Evolutionary conservation across 371 early-diverging fungal genomes (phyloP), one percentile per base, ranked within the genome.

Genomic region (Smittium mucronatum): DNA sequence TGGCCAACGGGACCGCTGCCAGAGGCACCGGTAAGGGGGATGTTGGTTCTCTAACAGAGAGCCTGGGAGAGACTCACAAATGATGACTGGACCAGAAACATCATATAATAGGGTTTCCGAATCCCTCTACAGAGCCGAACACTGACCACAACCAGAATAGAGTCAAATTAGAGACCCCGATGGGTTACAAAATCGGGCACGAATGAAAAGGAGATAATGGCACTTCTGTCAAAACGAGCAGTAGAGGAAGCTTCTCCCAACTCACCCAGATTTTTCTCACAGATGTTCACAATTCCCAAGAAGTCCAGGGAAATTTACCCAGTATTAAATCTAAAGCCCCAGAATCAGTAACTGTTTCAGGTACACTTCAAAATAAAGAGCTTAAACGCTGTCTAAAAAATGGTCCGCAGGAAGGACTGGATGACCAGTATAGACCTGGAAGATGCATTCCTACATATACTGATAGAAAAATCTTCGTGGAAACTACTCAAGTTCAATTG

Each of bases 401-500:
- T 80, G 34, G 47, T 80, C 8, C 31, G 67, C 21, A 33, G 47
- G 63, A 64, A 60, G 58, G 78, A 80, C 58, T 78, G 73, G 69
- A 75, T 80, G 0, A 71, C 72, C 5, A 59, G 59, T 26, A 67
- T 80, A 65, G 75, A 72, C 64, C 70, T 80, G 29, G 76, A 74
- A 70, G 74, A 75, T 58, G 77, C 78, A 16, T 78, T 76, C 26
- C 74, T 78, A 61, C 75, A 75, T n/a, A 77, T 78, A 68, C 75
- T 73, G 0, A 71, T 78, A 26, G 70, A 72, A 17, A 47, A 71
- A 15, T 73, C 76, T 26, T 73, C 74, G 69, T 64, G 71, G 65
- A 57, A 68, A 0, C 80, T 71, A 67, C 76, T 83, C 15, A 82
- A 77, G 47, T 81, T 82, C 60, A 58, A 70, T 26, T 83, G 81